Evolutionary conservation across 2,329 filamentous ascomycete species (phyloP).

Genomic region (Fusarium guadeloupense): DNA sequence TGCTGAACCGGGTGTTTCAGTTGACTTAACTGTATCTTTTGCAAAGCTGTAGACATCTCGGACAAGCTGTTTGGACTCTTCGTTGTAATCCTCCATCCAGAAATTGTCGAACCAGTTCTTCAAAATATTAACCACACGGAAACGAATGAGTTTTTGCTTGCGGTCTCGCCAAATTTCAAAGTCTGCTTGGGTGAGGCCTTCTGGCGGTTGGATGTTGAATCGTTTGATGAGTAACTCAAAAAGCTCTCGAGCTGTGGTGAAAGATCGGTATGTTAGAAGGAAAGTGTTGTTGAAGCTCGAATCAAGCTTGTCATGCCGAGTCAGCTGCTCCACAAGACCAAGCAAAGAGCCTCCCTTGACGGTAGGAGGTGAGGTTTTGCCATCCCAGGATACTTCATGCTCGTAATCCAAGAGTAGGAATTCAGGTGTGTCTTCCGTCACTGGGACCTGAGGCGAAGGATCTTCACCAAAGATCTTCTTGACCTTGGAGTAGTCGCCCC

Average conservation of each 20-base stretch:
- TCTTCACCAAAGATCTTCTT: conserved; percentile 74
- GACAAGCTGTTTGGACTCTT: conserved; percentile 84
- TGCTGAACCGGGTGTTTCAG: conserved; percentile 87
- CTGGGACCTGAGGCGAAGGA: conserved; percentile 60
- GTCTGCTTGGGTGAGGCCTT: conserved; percentile 77
- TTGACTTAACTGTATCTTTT: conserved; percentile 89
- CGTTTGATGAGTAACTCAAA: conserved; percentile 92
- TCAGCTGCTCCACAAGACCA: conserved; percentile 92
- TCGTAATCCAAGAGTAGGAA: conserved; percentile 89
- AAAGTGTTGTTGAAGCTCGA: conserved; percentile 98
- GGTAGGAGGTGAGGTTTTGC: conserved; percentile 76
- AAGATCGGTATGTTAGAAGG: conserved; percentile 94
- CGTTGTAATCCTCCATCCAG: conserved; percentile 96
- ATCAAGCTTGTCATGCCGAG: conserved; percentile 93
- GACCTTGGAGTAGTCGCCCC: conserved; percentile 70
- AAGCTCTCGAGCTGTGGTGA: conserved; percentile 87
- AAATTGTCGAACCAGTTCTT: conserved; percentile 99
- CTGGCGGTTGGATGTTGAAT: conserved; percentile 91
- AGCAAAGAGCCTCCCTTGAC: conserved; percentile 90
- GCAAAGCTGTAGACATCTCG: conserved; percentile 91
- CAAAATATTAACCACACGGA: conserved; percentile 95
- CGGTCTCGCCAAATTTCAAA: conserved; percentile 89
- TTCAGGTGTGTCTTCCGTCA: conserved; percentile 80
- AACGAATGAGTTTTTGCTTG: conserved; percentile 95
- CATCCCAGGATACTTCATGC: conserved; percentile 88